These are phyloP conservation scores for Eremochloa ophiuroides DNA, from an alignment of 176 grass and related monocot species.

Conservation along the genomic window DNA sequence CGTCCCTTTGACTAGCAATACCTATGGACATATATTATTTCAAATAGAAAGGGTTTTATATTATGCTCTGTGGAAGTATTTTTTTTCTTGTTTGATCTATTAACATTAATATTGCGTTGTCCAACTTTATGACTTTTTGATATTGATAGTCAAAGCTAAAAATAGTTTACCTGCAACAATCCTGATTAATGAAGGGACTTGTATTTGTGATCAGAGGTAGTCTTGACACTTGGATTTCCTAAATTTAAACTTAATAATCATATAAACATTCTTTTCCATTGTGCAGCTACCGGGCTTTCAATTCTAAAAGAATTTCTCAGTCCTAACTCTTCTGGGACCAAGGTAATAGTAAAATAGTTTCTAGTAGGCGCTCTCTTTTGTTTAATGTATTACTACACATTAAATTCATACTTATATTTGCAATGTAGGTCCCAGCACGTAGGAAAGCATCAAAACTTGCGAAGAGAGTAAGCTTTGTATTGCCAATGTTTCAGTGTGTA, in stretches of 20 bases:
- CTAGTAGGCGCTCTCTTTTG: constrained; percentile 1
- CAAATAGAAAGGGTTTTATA: neutral
- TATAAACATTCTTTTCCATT: neutral
- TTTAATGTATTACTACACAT: neutral
- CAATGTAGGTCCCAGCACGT: constrained; percentile 46
- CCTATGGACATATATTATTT: neutral
- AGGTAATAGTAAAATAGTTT: constrained; percentile 46
- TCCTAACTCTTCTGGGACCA: constrained; percentile 52
- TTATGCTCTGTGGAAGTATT: neutral
- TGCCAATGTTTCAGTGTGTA: neutral
- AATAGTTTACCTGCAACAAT: neutral
- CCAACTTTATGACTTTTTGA: neutral
- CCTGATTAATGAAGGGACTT: neutral
- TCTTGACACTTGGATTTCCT: neutral
- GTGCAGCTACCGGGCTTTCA: constrained; percentile 76
- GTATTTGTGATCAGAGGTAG: neutral
- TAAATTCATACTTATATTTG: constrained; percentile 4
- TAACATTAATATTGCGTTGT: neutral
- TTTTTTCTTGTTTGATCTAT: neutral
- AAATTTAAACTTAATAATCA: neutral
- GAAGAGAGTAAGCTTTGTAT: constrained; percentile 71
- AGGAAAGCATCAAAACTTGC: constrained; percentile 91
- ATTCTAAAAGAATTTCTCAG: constrained; percentile 82
- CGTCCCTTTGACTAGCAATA: neutral
- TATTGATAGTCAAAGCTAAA: neutral